Conservation (phyloP, 257 asterid genomes). For the Jaltomata sinuosa region DNA sequence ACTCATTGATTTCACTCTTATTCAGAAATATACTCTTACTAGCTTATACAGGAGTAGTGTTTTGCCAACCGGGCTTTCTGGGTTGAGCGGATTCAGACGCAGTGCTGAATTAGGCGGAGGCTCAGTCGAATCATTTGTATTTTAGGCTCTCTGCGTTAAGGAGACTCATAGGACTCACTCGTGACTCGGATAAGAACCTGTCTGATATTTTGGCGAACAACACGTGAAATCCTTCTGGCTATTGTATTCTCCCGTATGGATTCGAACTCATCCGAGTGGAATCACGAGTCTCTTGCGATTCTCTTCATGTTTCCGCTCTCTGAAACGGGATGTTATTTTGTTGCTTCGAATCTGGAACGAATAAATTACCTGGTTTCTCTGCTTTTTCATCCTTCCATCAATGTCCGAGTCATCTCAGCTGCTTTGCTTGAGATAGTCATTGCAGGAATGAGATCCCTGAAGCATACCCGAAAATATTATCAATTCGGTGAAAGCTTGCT, state of each 20-base stretch:
- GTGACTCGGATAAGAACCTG: slow-evolving; percentile 82
- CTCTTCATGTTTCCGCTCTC: slow-evolving; percentile 50
- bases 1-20: slow-evolving; percentile 64
- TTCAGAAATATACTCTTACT: slow-evolving; percentile 85
- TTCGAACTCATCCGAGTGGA: slow-evolving; percentile 40
- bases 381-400: slow-evolving; percentile 71
- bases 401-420: slow-evolving; percentile 76
- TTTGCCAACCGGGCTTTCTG: slow-evolving; percentile 76
- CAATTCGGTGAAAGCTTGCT: no score
- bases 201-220: slow-evolving; percentile 43
- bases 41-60: slow-evolving; percentile 95
- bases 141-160: slow-evolving; percentile 50
- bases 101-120: slow-evolving; percentile 55
- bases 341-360: slow-evolving; percentile 51
- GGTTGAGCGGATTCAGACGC: slow-evolving; percentile 82
- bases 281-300: slow-evolving; percentile 60
- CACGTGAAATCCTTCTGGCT: slow-evolving; percentile 40
- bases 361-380: slow-evolving; percentile 47
- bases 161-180: slow-evolving; percentile 54
- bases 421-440: slow-evolving; percentile 60
- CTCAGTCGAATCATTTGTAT: slow-evolving; percentile 29
- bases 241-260: slow-evolving; percentile 29
- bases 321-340: slow-evolving; percentile 52
- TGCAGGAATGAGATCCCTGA: slow-evolving; percentile 67
- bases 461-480: no score